These are phyloP conservation scores for Colletotrichum eleusines DNA, from an alignment of 2,329 filamentous ascomycete species.

Conservation along the genomic window DNA sequence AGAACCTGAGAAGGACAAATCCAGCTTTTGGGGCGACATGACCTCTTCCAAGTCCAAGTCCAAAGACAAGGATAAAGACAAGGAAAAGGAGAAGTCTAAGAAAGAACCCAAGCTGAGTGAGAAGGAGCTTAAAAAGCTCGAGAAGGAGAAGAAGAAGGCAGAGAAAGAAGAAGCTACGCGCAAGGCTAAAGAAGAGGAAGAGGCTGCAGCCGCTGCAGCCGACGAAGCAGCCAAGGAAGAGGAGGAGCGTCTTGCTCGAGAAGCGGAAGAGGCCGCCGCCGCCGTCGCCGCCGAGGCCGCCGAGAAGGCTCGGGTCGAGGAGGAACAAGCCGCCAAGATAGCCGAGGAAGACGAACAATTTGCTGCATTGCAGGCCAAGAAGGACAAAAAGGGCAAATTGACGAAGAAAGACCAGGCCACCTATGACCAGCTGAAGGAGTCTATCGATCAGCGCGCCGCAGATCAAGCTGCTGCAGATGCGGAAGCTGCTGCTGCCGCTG, in stretches of 20 bases:
- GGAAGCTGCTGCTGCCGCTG: slow-evolving; percentile 53
- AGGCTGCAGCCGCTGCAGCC: slow-evolving; percentile 47
- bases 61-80: slow-evolving; percentile 49
- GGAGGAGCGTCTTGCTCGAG: slow-evolving; percentile 49
- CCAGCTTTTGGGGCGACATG: slow-evolving; percentile 52
- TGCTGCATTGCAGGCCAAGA: slow-evolving; percentile 59
- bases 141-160: slow-evolving; percentile 60
- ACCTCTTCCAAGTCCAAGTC: slow-evolving; percentile 54
- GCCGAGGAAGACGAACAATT: slow-evolving; percentile 54
- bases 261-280: slow-evolving; percentile 49
- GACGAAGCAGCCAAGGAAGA: slow-evolving; percentile 45
- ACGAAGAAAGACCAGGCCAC: slow-evolving; percentile 61
- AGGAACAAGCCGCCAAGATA: slow-evolving; percentile 46
- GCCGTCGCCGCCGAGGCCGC: slow-evolving; percentile 48
- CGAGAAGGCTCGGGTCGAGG: slow-evolving; percentile 44
- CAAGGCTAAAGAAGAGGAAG: slow-evolving; percentile 55
- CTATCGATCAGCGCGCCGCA: slow-evolving; percentile 52
- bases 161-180: slow-evolving; percentile 58
- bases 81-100: slow-evolving; percentile 57
- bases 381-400: slow-evolving; percentile 61
- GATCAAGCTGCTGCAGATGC: slow-evolving; percentile 56
- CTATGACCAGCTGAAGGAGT: slow-evolving; percentile 53
- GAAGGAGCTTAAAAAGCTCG: slow-evolving; percentile 64
- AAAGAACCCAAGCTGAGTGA: slow-evolving; percentile 61
- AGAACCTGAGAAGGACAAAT: slow-evolving; percentile 47